Evolutionary conservation across 345 rosid genomes (phyloP), one percentile per base, ranked within the genome.

Genomic region (Populus ilicifolia): DNA sequence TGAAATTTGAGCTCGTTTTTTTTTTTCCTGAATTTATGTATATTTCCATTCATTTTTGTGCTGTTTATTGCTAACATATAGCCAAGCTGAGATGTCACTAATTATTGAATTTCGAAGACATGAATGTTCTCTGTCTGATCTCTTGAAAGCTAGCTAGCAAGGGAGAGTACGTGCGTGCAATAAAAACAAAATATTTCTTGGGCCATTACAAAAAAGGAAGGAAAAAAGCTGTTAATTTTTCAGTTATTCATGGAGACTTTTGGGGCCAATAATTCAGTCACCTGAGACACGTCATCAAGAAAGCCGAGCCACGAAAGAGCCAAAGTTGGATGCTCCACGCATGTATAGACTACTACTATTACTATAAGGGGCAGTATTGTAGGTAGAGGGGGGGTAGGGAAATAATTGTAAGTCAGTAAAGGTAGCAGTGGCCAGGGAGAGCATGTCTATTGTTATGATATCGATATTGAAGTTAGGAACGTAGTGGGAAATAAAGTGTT

Each of bases 261-360:
- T 77, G 73, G 78, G 69, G 27, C 63, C 88, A 83, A 86, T 85
- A 83, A 82, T 85, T 78, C 84, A 83, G 75, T 77, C 86, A 83
- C 84, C 79, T 86, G 87, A 79, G 65, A 80, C 84, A 86, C 83
- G 82, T 81, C 73, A 77, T 68, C 79, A 56, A 64, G 39, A 20
- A 77, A 87, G 83, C 85, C 83, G 80, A 82, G 81, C 83, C 86
- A 69, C 75, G 77, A 71, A 74, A 69, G 75, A 77, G 84, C 81
- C 86, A 67, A 84, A 79, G 74, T 69, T 79, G 79, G 78, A 79
- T 76, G 81, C 79, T 79, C 80, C 79, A 75, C 72, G 79, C 75
- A 80, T 61, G 80, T 52, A 56, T 56, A 56, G 54, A 48, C 20
- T 16, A 67, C 63, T n/a, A 1, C 27, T 0, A 59, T n/a, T 59